Conservation (phyloP, 768 basidiomycete genomes). For the Kwoniella dejecticola region DNA sequence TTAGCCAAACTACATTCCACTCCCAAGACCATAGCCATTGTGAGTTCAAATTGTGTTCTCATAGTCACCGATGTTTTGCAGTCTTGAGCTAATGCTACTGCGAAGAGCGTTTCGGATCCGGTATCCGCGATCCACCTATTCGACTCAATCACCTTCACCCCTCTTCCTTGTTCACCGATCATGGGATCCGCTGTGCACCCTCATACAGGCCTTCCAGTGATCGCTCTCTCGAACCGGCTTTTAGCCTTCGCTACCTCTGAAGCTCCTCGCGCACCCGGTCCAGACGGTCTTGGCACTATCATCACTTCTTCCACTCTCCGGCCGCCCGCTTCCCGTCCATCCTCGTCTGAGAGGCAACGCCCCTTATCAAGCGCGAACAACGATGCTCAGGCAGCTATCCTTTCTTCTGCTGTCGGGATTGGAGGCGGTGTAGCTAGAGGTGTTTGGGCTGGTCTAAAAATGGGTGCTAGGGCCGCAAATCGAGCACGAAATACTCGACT, state of each 20-base stretch:
- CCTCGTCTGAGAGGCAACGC: conserved; percentile 1
- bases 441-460: conserved; percentile 51
- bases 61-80: background rate
- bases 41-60: conserved; percentile 20
- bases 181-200: conserved; percentile 13
- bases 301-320: conserved; percentile 25
- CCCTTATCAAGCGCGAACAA: background rate
- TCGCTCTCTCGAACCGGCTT: conserved; percentile 35
- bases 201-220: conserved; percentile 22
- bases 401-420: conserved; percentile 41
- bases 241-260: conserved; percentile 32
- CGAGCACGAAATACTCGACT: conserved; percentile 30
- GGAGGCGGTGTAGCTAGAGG: conserved; percentile 48
- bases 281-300: conserved; percentile 41
- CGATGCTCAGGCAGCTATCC: conserved; percentile 16
- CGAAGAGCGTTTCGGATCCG: conserved; percentile 29
- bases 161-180: conserved; percentile 12
- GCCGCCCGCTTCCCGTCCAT: background rate
- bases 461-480: conserved; percentile 44
- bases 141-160: conserved; percentile 18
- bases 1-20: conserved; percentile 16
- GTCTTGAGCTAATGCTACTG: background rate
- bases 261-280: conserved; percentile 28
- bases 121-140: conserved; percentile 31
- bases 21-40: conserved; percentile 27